phyloP scores from a whole-genome alignment of 257 asterid species.

The Fraxinus cuspidata region DNA sequence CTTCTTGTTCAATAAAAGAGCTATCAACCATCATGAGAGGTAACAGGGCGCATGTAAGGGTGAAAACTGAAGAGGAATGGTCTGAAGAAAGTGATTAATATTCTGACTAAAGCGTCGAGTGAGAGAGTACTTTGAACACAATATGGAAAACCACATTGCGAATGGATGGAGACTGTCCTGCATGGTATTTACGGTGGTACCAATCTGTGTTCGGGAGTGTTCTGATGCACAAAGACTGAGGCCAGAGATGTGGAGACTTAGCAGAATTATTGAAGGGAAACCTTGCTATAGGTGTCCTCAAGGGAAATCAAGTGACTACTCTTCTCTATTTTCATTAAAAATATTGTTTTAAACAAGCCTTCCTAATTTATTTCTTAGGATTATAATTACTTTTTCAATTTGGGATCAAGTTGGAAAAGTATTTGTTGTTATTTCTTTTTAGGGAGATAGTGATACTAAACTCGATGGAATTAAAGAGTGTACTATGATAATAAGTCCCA shows the following conservation, averaged over 20 bases:
- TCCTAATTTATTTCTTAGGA: no score
- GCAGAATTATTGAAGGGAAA: background rate
- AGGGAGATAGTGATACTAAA: no score
- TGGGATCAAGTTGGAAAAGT: no score
- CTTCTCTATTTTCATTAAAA: no score
- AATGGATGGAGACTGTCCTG: background rate
- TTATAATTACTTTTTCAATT: no score
- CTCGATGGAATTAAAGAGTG: no score
- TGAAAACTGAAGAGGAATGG: slow-evolving; percentile 43
- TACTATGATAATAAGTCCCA: no score
- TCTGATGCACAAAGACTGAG: background rate
- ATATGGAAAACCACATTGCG: background rate
- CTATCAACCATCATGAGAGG: slow-evolving; percentile 62
- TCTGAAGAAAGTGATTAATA: slow-evolving; percentile 55
- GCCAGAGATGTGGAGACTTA: background rate
- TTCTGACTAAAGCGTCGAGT: background rate
- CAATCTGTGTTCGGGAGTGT: background rate
- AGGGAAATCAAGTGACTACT: background rate
- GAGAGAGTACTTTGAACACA: background rate
- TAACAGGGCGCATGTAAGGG: slow-evolving; percentile 30
- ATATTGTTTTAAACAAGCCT: no score
- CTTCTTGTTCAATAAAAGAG: slow-evolving; percentile 59
- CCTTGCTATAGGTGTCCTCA: background rate
- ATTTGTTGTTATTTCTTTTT: no score
- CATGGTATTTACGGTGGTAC: background rate